Conservation (phyloP, 176 grass and related monocot species). For the Oryza coarctata region DNA sequence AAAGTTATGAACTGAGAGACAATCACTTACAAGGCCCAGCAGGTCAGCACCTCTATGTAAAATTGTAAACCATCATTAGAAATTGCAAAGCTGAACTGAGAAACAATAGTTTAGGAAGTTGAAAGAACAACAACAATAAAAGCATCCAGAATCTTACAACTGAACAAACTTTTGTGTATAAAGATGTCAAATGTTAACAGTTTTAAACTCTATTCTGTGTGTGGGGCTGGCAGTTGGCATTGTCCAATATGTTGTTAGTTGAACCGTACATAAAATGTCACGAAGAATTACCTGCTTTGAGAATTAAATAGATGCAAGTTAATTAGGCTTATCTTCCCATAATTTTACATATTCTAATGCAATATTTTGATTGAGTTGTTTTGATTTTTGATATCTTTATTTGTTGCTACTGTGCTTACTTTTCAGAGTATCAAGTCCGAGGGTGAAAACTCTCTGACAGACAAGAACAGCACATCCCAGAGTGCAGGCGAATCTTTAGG, state of each 20-base stretch:
- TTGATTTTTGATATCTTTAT: constrained; percentile 31
- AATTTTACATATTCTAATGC: constrained; percentile 5
- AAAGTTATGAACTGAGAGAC: neutral
- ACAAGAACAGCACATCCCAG: constrained; percentile 46
- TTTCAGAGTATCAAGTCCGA: constrained; percentile 50
- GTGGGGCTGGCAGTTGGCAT: neutral
- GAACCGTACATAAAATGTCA: neutral
- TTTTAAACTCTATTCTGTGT: constrained; percentile 24
- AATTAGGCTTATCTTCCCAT: neutral
- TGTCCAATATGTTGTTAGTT: neutral
- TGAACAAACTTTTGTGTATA: constrained; percentile 28
- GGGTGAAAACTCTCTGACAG: constrained; percentile 16
- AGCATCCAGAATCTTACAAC: constrained; percentile 6
- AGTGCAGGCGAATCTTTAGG: constrained; percentile 38
- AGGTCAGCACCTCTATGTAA: constrained; percentile 3
- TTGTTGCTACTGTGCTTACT: constrained; percentile 1
- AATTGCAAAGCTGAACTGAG: neutral
- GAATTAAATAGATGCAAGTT: neutral
- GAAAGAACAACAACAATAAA: constrained; percentile 14
- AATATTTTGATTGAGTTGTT: constrained; percentile 25
- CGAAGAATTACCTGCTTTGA: neutral
- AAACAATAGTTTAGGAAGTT: neutral
- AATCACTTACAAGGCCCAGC: neutral
- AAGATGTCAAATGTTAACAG: constrained; percentile 27
- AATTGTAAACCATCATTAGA: constrained; percentile 31